Evolutionary conservation across 371 early-diverging fungal genomes (phyloP), one percentile per base, ranked within the genome.

Genomic region (Lichtheimia ramosa): DNA sequence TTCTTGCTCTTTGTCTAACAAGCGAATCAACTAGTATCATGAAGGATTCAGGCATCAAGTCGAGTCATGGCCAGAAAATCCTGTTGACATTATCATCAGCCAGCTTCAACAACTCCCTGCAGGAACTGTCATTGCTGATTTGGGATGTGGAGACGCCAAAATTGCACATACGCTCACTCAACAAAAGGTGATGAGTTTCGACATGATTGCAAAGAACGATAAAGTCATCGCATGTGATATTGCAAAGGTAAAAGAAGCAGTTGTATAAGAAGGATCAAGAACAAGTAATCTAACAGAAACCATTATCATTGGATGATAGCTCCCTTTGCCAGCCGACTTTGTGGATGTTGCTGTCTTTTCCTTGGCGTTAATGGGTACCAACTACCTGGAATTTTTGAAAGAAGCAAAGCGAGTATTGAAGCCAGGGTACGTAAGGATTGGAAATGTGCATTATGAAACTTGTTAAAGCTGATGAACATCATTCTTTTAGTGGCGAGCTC

Each of bases 131-230:
- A 83, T 98, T 52, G 99, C 97, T 2, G 99, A 99, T 79, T 67
- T 99, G 66, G 99, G 99, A 1, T 99, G 99, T 69, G 99, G 99
- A 7, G 97, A 96, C 65, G 99, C 96, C 14, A 87, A 87, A 73
- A 82, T 99, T 64, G 92, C 96, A 1, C 79, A 85, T 51, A 80
- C 83, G 10, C 75, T 97, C 50, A 80, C 75, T n/a, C 73, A 75
- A 46, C 76, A 79, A 20, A 82, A 79, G n/a, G 89, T 97, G 18
- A 85, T 93, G 62, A 98, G 98, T 40, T 99, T 96, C 72, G 99
- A 99, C 74, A 72, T 98, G 56, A 89, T 95, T 10, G 90, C 93
- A 15, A 86, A 85, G 66, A 92, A 94, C 58, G 87, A 89, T 25
- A 76, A 82, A 14, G 91, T 99, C 2, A 92, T 90, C 14, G 93